Percentiles rank a stretch among this genome's conserved stretches.
Conservation (phyloP, 345 rosid genomes). For the Ricinus communis region DNA sequence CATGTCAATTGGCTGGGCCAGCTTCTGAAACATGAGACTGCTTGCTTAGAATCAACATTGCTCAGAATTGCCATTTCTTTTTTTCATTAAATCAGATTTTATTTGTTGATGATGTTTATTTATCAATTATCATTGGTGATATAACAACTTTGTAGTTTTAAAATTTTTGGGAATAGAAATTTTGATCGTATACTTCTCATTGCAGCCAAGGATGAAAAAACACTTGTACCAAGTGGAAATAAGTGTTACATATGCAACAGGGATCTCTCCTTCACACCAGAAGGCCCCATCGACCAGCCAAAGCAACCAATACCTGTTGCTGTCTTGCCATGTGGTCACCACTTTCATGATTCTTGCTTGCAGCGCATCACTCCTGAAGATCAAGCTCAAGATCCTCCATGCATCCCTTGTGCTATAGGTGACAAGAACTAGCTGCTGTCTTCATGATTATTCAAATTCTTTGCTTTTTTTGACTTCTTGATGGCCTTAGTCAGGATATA, state of each 20-base stretch:
- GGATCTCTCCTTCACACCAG: constrained; percentile 19
- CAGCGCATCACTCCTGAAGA: constrained; percentile 18
- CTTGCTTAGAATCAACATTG: too few species aligned
- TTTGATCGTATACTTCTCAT: not conserved
- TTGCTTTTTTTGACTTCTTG: not conserved
- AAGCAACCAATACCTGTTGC: constrained; percentile 12
- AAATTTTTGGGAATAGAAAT: not conserved
- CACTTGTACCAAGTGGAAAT: constrained; percentile 17
- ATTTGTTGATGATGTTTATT: too few species aligned
- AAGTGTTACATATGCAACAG: constrained; percentile 24
- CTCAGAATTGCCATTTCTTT: too few species aligned
- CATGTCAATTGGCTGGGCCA: too few species aligned
- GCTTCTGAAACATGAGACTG: too few species aligned
- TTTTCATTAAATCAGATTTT: too few species aligned
- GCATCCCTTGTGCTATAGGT: constrained; percentile 25
- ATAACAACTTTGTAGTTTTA: not conserved
- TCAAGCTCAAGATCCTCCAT: constrained; percentile 25
- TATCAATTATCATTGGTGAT: not conserved
- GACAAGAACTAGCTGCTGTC: not conserved
- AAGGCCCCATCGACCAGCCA: constrained; percentile 14
- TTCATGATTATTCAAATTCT: not conserved
- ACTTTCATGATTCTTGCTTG: constrained; percentile 24
- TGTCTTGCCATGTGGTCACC: constrained; percentile 25
- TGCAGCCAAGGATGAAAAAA: constrained; percentile 21
- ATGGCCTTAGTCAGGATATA: constrained; percentile 1